Evolutionary conservation across 2,329 filamentous ascomycete species (phyloP).

Genomic region (Aspergillus cejpii): DNA sequence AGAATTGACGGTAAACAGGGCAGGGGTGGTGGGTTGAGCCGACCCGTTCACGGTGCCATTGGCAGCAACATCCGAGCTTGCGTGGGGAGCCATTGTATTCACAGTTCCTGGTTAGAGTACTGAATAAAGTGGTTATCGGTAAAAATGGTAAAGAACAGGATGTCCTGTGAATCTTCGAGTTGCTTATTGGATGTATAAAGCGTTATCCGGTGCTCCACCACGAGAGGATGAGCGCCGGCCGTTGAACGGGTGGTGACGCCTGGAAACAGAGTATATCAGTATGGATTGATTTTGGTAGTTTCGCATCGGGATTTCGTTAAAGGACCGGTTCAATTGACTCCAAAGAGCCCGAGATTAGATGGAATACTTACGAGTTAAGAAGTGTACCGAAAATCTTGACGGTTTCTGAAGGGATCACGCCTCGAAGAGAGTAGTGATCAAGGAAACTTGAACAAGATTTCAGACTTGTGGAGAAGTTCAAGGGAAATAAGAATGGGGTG

Average conservation of each 20-base stretch:
- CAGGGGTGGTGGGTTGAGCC: conserved; percentile 38
- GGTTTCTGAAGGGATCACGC: conserved; percentile 56
- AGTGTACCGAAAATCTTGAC: conserved; percentile 99
- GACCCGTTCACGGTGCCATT: conserved; percentile 52
- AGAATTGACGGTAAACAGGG: conserved; percentile 79
- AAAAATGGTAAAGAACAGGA: conserved; percentile 39
- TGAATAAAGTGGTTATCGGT: conserved; percentile 20
- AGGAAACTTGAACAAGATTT: conserved; percentile 37
- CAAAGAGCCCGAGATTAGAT: background rate
- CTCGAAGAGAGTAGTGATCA: conserved; percentile 42
- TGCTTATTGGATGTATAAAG: conserved; percentile 43
- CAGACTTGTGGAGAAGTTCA: conserved; percentile 15
- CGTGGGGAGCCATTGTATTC: conserved; percentile 85
- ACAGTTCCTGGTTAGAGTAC: conserved; percentile 18
- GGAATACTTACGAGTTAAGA: conserved; percentile 75
- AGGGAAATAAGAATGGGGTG: conserved; percentile 11
- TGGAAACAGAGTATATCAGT: conserved; percentile 35
- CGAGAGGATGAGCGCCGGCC: conserved; percentile 87
- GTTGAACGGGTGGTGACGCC: conserved; percentile 92
- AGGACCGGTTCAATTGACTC: too few species aligned
- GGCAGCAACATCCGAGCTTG: conserved; percentile 52
- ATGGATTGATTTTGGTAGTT: background rate
- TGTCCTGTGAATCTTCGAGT: conserved; percentile 16
- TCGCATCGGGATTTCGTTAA: too few species aligned
- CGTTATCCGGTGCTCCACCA: conserved; percentile 66